Conservation (phyloP, 1,284 basidiomycete species). For the Cryptococcus maquisensis region DNA sequence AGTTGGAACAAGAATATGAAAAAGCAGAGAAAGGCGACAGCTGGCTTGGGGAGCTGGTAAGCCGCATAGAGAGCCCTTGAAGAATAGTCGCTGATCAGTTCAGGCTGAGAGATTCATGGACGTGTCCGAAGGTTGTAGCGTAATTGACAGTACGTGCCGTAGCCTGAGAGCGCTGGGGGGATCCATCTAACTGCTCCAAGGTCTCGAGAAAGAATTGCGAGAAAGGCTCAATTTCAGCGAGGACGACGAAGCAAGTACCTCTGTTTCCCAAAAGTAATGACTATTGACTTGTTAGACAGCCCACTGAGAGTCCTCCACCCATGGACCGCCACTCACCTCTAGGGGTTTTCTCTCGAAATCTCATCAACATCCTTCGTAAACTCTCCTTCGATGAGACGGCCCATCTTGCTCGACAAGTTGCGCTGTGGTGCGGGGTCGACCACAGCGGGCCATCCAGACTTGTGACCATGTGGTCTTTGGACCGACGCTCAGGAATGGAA, state of each 20-base stretch:
- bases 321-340: conserved; percentile 37
- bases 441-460: conserved; percentile 8
- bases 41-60: conserved; percentile 35
- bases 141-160: conserved; percentile 27
- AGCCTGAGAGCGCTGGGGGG: background rate
- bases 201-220: conserved; percentile 30
- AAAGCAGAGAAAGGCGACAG: conserved; percentile 17
- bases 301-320: conserved; percentile 11
- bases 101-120: conserved; percentile 23
- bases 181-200: conserved; percentile 6
- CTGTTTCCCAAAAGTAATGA: background rate
- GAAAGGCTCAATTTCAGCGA: conserved; percentile 32
- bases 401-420: conserved; percentile 28
- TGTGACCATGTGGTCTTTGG: conserved; percentile 4
- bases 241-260: conserved; percentile 26
- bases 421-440: conserved; percentile 33
- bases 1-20: conserved; percentile 12
- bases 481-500: conserved; percentile 24
- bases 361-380: conserved; percentile 34
- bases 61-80: background rate
- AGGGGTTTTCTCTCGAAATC: conserved; percentile 37
- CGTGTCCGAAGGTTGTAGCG: conserved; percentile 27
- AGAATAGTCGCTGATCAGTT: background rate
- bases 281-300: background rate
- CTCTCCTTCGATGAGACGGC: conserved; percentile 41